A percentile compares a stretch with the other conserved stretches of the same genome.
Conservation (phyloP, 2,329 filamentous ascomycete species). For the Aspergillus oerlinghausenensis region DNA sequence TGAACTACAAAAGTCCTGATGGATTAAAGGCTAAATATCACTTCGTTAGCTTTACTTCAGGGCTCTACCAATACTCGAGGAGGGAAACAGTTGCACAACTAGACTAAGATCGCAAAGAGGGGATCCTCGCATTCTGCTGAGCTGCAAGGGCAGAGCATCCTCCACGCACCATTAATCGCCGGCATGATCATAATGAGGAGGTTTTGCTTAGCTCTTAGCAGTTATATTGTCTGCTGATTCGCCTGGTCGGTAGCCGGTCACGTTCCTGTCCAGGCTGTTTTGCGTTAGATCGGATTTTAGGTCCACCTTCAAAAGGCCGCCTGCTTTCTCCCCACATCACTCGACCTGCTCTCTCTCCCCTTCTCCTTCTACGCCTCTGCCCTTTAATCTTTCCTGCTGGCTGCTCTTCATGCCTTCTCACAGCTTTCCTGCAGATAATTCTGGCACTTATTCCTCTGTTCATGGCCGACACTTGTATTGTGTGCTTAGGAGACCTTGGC, state of each 20-base stretch:
- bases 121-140: not conserved
- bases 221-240: slow-evolving; percentile 15
- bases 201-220: not conserved
- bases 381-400: slow-evolving; percentile 16
- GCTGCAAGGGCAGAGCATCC: slow-evolving; percentile 7
- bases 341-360: slow-evolving; percentile 22
- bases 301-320: slow-evolving; percentile 41
- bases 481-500: slow-evolving; percentile 66
- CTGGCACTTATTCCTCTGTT: slow-evolving; percentile 27
- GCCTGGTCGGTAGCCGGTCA: slow-evolving; percentile 22
- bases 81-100: not conserved
- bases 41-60: not conserved
- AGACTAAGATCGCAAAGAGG: not conserved
- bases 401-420: slow-evolving; percentile 38
- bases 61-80: not conserved
- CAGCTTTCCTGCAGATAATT: slow-evolving; percentile 23
- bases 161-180: not conserved
- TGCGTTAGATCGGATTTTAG: slow-evolving; percentile 33
- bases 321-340: slow-evolving; percentile 28
- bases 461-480: slow-evolving; percentile 67
- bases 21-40: not conserved
- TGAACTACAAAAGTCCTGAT: not conserved
- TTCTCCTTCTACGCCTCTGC: slow-evolving; percentile 17
- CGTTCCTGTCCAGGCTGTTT: slow-evolving; percentile 34
- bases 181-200: not conserved